Evolutionary conservation across 2,329 filamentous ascomycete genomes (phyloP), one percentile per base, ranked within the genome.

Genomic region (Ophiosphaerella korrae): DNA sequence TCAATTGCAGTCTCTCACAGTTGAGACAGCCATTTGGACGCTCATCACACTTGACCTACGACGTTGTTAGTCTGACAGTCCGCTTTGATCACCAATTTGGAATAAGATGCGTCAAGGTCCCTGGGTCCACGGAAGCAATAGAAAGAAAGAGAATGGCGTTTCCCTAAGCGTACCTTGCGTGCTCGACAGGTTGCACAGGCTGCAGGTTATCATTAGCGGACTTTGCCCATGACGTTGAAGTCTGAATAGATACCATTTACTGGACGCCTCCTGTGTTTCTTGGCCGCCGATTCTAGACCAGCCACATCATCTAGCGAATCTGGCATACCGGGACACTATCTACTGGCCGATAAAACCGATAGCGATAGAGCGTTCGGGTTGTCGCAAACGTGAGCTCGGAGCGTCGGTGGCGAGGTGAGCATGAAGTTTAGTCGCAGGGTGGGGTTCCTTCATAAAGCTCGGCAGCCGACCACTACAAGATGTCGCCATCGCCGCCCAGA

Each of bases 11-110:
- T 39, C 61, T 50, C 36, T 68, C 66, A 49, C 67, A 70, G 31
- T 70, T 70, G 12, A 67, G 58, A 41, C 67, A 70, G 35, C 64
- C 64, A 33, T 66, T 63, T 29, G 63, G 57, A 8, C 67, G 66
- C 42, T 68, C 67, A 49, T 70, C 67, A 48, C 67, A 70, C 47
- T 70, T 70, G 29, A 70, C 67, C 66, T 68, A 18, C 37, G 21
- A 29, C 14, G 9, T 7, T 29, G 50, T 62, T 38, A 62, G 52
- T 29, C 26, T 11, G 26, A 9, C 11, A 29, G 26, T 29, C 11
- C 26, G 3, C 11, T 8, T 29, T 29, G 24, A 18, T 7, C 32
- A 33, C 24, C 31, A 33, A 13, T 5, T n/a, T 6, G 18, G 33
- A 21, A 23, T 18, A 35, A 37, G 26, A 38, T 21, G 35, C 47